These are phyloP conservation scores for Candida ipomoeae DNA, from an alignment of 805 yeast genomes.

Conservation along the genomic window DNA sequence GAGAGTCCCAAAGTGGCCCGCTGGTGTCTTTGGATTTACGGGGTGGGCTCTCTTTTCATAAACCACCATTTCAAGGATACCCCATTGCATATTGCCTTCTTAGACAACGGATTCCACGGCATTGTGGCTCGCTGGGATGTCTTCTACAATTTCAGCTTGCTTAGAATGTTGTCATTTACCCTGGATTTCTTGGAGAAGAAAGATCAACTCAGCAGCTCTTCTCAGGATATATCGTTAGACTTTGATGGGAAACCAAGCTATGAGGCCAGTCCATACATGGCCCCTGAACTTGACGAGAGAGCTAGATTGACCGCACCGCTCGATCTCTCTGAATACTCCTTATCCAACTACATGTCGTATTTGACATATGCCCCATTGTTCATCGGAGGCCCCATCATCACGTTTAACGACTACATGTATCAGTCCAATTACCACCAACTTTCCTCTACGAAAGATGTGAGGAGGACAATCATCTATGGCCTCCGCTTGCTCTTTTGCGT, in stretches of 20 bases:
- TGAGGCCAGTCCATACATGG: background rate
- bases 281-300: conserved; percentile 46
- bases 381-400: conserved; percentile 91
- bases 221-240: background rate
- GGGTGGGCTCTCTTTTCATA: conserved; percentile 69
- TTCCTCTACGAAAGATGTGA: conserved; percentile 51
- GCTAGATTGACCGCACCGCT: conserved; percentile 63
- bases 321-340: conserved; percentile 54
- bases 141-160: conserved; percentile 81
- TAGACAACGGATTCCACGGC: conserved; percentile 67
- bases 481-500: conserved; percentile 68
- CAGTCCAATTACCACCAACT: conserved; percentile 57
- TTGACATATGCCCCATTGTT: conserved; percentile 81
- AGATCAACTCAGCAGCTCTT: background rate
- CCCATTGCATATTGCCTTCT: conserved; percentile 48
- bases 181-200: conserved; percentile 60
- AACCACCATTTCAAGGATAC: conserved; percentile 64
- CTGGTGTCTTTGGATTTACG: conserved; percentile 66
- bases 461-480: conserved; percentile 57
- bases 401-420: conserved; percentile 85
- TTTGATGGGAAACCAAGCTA: background rate
- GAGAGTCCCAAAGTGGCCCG: conserved; percentile 38
- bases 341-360: conserved; percentile 70
- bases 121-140: conserved; percentile 93
- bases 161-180: conserved; percentile 80